Percentiles rank a stretch among this genome's conserved stretches.
These are phyloP conservation scores for Triglochin maritima DNA, from an alignment of 106 monocot species.

Conservation along the genomic window DNA sequence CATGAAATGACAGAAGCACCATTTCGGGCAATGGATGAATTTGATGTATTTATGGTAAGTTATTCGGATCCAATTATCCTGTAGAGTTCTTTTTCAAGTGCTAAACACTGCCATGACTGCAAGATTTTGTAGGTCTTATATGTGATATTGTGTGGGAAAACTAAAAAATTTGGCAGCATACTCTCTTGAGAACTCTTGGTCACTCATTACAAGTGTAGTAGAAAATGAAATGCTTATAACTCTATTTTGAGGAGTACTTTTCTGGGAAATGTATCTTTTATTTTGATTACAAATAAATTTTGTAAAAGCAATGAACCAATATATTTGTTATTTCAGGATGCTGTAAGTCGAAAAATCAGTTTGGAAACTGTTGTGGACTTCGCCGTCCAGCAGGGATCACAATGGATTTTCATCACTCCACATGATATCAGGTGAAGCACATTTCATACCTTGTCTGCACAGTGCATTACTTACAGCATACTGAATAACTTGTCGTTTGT, in stretches of 20 bases:
- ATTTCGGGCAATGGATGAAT: conserved; percentile 99
- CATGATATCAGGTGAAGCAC: conserved; percentile 77
- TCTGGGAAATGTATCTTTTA: too few relatives aligned
- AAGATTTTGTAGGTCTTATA: too few relatives aligned
- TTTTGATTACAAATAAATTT: neutral
- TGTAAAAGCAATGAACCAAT: neutral
- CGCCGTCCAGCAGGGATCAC: conserved; percentile 71
- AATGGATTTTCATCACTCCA: conserved; percentile 96
- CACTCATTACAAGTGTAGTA: too few relatives aligned
- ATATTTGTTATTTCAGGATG: conserved; percentile 43
- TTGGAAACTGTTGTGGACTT: conserved; percentile 84
- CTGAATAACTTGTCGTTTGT: neutral
- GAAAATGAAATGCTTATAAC: too few relatives aligned
- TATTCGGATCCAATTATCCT: neutral
- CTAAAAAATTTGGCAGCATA: too few relatives aligned
- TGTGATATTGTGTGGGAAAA: too few relatives aligned
- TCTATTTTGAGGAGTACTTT: too few relatives aligned
- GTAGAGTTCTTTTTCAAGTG: too few relatives aligned
- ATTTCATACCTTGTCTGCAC: neutral
- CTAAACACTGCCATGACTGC: too few relatives aligned
- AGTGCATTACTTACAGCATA: neutral
- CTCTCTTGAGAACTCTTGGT: too few relatives aligned
- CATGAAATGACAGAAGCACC: conserved; percentile 98
- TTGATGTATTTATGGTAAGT: conserved; percentile 98
- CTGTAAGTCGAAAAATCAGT: conserved; percentile 96